Evolutionary conservation across 805 yeast genomes (phyloP).

Genomic region (Metschnikowia arizonensis): DNA sequence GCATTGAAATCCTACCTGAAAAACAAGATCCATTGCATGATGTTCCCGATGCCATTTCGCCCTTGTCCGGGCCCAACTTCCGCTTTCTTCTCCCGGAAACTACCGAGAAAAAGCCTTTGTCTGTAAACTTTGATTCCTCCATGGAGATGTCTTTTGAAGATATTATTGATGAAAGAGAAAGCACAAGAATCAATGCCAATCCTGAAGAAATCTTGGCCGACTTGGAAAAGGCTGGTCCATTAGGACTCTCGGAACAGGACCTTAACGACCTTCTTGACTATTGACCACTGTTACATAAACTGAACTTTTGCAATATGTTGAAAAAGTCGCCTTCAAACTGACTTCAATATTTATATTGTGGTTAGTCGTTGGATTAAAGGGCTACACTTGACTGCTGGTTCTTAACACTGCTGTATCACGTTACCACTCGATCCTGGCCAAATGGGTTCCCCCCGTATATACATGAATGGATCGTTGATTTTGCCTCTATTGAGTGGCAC

Average conservation of each 20-base stretch:
- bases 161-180: constrained; percentile 9
- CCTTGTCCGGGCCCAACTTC: constrained; percentile 21
- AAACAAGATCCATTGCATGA: constrained; percentile 20
- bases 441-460: not conserved
- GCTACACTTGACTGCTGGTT: too few species aligned
- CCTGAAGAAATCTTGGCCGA: constrained; percentile 6
- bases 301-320: too few species aligned
- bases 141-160: constrained; percentile 21
- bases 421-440: not conserved
- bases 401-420: too few species aligned
- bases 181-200: constrained; percentile 6
- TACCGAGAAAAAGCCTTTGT: constrained; percentile 15
- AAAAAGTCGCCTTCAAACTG: too few species aligned
- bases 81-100: constrained; percentile 24
- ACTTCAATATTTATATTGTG: too few species aligned
- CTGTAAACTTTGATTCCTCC: constrained; percentile 16
- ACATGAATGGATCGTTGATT: constrained; percentile 1
- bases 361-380: too few species aligned
- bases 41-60: constrained; percentile 21
- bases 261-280: constrained; percentile 35
- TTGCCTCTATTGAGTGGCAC: constrained; percentile 26
- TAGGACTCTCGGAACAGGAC: constrained; percentile 34
- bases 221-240: constrained; percentile 10
- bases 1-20: constrained; percentile 48
- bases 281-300: too few species aligned